phyloP scores from a whole-genome alignment of 2,329 filamentous ascomycete genomes.

The Fusarium paranaense region DNA sequence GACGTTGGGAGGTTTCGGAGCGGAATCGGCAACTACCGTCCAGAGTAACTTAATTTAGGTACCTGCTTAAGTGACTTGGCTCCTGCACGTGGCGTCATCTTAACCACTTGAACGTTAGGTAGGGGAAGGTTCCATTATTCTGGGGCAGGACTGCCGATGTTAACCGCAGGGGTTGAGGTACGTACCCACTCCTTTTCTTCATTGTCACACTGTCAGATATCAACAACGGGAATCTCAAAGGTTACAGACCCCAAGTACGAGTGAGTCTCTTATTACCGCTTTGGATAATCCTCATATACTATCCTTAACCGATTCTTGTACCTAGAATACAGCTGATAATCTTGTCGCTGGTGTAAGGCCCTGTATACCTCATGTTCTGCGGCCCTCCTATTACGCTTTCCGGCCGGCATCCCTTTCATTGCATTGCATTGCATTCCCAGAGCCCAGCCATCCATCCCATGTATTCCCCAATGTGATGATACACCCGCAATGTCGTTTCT shows the following conservation, averaged over 20 bases:
- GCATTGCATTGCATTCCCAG: background rate
- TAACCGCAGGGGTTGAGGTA: conserved; percentile 30
- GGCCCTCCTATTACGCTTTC: background rate
- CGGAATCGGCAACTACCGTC: conserved; percentile 39
- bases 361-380: background rate
- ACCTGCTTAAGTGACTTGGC: conserved; percentile 34
- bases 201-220: background rate
- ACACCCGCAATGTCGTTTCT: background rate
- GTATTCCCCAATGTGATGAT: background rate
- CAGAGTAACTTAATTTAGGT: background rate
- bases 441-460: background rate
- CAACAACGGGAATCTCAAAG: background rate
- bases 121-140: conserved; percentile 4
- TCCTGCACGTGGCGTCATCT: conserved; percentile 44
- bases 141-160: conserved; percentile 27
- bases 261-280: background rate
- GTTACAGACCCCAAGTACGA: background rate
- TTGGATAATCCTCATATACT: background rate
- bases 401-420: background rate
- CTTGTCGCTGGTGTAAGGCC: background rate
- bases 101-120: background rate
- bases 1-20: conserved; percentile 25
- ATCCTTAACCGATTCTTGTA: background rate
- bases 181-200: background rate
- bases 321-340: background rate